Percentiles rank a stretch among this genome's conserved stretches.
phyloP scores from a whole-genome alignment of 1,284 basidiomycete species.

The Cutaneotrichosporon mucoides region DNA sequence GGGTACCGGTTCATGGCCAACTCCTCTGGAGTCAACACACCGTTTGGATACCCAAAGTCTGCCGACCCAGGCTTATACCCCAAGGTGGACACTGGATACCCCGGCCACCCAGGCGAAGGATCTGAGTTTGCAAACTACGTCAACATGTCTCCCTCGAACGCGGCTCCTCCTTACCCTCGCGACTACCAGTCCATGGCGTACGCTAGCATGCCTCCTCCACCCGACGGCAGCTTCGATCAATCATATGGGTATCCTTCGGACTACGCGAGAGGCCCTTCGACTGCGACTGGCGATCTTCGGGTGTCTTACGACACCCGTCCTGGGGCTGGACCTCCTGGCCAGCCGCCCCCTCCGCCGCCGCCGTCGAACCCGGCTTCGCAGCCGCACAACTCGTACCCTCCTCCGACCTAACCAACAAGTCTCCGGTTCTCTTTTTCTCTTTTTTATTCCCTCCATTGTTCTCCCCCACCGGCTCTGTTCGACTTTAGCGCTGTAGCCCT shows the following conservation, averaged over 20 bases:
- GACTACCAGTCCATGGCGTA: not conserved
- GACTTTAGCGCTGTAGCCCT: not conserved
- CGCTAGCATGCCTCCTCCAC: too few relatives aligned
- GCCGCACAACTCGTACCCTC: not conserved
- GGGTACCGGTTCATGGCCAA: not conserved
- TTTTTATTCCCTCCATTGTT: too few relatives aligned
- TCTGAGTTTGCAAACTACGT: slow-evolving; percentile 10
- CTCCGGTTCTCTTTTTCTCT: too few relatives aligned
- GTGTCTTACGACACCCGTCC: not conserved
- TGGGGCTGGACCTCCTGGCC: too few relatives aligned
- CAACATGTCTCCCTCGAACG: slow-evolving; percentile 7
- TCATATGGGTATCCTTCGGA: not conserved
- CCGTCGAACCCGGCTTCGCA: not conserved
- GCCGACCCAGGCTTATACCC: too few relatives aligned
- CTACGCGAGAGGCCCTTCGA: not conserved
- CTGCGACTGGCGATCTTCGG: too few relatives aligned
- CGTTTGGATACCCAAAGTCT: not conserved
- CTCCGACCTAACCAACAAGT: not conserved
- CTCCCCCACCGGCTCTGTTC: too few relatives aligned
- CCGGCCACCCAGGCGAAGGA: too few relatives aligned
- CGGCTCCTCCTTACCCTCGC: not conserved
- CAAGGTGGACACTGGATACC: too few relatives aligned
- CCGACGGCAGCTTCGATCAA: not conserved
- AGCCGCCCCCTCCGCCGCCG: too few relatives aligned
- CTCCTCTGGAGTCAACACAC: not conserved